phyloP scores from a whole-genome alignment of 2,329 filamentous ascomycete genomes.

The Colletotrichum sp. region DNA sequence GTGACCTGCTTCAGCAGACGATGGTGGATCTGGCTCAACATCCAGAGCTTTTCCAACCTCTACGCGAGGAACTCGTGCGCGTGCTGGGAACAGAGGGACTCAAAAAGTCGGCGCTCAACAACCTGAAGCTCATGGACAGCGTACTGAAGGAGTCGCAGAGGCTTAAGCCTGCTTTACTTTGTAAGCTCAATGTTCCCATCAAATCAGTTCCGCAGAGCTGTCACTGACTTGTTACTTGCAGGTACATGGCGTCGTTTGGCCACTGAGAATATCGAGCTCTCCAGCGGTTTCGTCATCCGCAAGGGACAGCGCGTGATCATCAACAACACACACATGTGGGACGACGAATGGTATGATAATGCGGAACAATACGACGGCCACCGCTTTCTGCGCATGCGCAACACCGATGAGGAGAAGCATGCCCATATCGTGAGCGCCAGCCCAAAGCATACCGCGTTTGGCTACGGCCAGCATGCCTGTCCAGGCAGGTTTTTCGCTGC shows the following conservation, averaged over 20 bases:
- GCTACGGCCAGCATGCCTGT: neutral
- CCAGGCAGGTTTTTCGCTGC: neutral
- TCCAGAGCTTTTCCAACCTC: conserved; percentile 23
- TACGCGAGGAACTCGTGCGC: conserved; percentile 25
- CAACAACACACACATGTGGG: conserved; percentile 23
- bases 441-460: neutral
- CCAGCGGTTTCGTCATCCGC: conserved; percentile 23
- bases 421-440: conserved; percentile 33
- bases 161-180: conserved; percentile 22
- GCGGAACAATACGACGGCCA: conserved; percentile 24
- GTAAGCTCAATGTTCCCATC: neutral
- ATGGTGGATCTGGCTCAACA: conserved; percentile 25
- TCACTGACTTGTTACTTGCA: accelerated
- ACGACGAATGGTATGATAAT: conserved; percentile 20
- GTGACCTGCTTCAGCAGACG: conserved; percentile 21
- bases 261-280: conserved; percentile 17
- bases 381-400: conserved; percentile 23
- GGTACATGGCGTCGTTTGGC: conserved; percentile 13
- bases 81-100: conserved; percentile 22
- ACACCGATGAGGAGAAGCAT: conserved; percentile 24
- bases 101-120: conserved; percentile 25
- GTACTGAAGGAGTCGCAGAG: conserved; percentile 26
- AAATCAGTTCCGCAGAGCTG: neutral
- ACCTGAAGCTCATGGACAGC: conserved; percentile 17
- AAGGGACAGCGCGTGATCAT: conserved; percentile 23